These are phyloP conservation scores for Xerophyta viscosa DNA, from an alignment of 106 monocot genomes.

Conservation along the genomic window DNA sequence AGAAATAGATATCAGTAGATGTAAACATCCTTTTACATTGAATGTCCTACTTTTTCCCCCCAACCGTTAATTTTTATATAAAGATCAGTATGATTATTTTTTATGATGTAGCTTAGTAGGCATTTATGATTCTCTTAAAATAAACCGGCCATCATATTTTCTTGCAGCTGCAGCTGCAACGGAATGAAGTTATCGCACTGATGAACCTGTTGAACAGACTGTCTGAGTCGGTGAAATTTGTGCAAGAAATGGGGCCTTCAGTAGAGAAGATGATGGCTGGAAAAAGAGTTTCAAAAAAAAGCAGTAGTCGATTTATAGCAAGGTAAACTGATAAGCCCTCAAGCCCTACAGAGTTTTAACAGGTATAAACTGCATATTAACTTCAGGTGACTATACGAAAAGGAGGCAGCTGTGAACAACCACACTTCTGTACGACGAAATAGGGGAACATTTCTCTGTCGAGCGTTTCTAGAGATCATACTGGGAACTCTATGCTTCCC, in stretches of 20 bases:
- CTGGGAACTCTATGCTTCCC: neutral
- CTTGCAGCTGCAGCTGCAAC: conserved; percentile 72
- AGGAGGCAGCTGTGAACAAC: neutral
- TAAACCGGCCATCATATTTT: neutral
- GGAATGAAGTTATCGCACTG: conserved; percentile 93
- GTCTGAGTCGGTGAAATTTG: conserved; percentile 80
- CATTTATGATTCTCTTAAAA: neutral
- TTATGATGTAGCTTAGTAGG: neutral
- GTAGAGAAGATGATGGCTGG: conserved; percentile 36
- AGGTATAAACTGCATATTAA: too few relatives aligned
- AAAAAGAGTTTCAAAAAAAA: conserved; percentile 10
- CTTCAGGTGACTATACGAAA: too few relatives aligned
- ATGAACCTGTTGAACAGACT: conserved; percentile 84
- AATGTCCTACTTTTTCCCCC: too few relatives aligned
- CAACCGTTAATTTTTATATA: too few relatives aligned
- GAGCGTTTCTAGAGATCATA: neutral
- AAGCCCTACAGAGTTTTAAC: too few relatives aligned
- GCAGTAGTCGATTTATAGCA: conserved; percentile 4
- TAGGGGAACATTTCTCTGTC: too few relatives aligned
- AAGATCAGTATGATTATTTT: neutral
- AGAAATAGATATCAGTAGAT: too few relatives aligned
- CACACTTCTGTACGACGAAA: neutral
- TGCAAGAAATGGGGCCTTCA: conserved; percentile 47
- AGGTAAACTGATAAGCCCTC: too few relatives aligned
- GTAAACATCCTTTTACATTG: too few relatives aligned